These are phyloP conservation scores for Gardenia jasminoides DNA, from an alignment of 257 asterid species.

Conservation along the genomic window DNA sequence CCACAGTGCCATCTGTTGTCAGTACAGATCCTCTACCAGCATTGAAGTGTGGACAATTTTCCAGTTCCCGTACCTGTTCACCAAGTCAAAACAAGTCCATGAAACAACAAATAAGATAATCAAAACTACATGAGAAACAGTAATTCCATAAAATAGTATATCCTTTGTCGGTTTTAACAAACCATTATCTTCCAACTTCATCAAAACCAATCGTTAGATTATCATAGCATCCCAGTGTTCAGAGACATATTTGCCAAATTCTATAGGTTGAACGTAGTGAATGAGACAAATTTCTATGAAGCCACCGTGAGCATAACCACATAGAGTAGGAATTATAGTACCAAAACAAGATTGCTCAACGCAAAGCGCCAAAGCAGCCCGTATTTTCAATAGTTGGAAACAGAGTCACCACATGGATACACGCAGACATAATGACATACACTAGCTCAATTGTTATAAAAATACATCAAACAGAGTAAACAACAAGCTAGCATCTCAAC, in stretches of 20 bases:
- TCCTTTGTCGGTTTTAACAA: not conserved
- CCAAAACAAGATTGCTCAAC: not conserved
- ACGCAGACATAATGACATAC: not conserved
- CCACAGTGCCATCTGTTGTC: conserved; percentile 74
- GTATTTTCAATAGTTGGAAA: not conserved
- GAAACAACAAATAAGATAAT: not conserved
- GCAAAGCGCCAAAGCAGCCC: not conserved
- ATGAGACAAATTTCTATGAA: not conserved
- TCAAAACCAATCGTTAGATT: not conserved
- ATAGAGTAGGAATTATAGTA: not conserved
- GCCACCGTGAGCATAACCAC: not conserved
- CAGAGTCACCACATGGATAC: too few relatives aligned
- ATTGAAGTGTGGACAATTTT: conserved; percentile 68
- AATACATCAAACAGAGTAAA: not conserved
- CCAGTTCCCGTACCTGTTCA: conserved; percentile 76
- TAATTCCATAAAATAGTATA: not conserved
- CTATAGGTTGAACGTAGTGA: not conserved
- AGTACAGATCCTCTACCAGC: conserved; percentile 94
- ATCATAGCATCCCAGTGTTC: not conserved
- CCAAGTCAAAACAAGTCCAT: not conserved
- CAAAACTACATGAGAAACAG: not conserved
- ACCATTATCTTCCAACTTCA: not conserved
- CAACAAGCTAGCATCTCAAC: not conserved
- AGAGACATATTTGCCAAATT: not conserved
- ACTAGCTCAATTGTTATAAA: not conserved